phyloP scores from a whole-genome alignment of 768 basidiomycete genomes.

The Boletellus ananas region DNA sequence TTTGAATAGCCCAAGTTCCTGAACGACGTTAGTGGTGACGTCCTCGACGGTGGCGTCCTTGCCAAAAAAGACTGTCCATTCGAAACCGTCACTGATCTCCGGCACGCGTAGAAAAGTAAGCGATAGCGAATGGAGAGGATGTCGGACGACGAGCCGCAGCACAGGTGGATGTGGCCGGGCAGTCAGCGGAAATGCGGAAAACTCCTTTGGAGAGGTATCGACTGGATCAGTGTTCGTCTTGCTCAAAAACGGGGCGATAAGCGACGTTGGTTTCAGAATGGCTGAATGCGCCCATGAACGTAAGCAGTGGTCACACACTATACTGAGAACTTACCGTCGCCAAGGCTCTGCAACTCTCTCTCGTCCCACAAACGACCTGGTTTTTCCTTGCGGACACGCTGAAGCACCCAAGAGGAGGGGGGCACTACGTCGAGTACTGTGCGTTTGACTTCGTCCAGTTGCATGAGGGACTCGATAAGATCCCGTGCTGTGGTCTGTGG shows the following conservation, averaged over 20 bases:
- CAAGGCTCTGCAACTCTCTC: constrained; percentile 59
- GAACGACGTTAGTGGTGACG: constrained; percentile 46
- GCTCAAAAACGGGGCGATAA: constrained; percentile 52
- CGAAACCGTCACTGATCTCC: constrained; percentile 71
- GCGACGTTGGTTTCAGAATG: constrained; percentile 41
- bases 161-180: constrained; percentile 62
- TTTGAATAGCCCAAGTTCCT: constrained; percentile 69
- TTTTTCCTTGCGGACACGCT: constrained; percentile 55
- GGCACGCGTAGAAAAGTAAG: constrained; percentile 66
- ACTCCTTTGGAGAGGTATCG: constrained; percentile 42
- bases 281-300: constrained; percentile 35
- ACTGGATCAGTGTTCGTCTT: constrained; percentile 30
- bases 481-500: constrained; percentile 54
- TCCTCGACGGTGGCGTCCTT: constrained; percentile 53
- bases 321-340: constrained; percentile 48
- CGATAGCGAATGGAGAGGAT: constrained; percentile 52
- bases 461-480: constrained; percentile 51
- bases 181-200: constrained; percentile 68
- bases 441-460: constrained; percentile 44
- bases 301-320: constrained; percentile 7
- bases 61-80: constrained; percentile 63
- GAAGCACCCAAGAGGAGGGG: constrained; percentile 64
- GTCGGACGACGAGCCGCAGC: constrained; percentile 68
- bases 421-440: constrained; percentile 57
- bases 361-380: constrained; percentile 68